phyloP scores from a whole-genome alignment of 73 alveolate species.

The Paraurostyla sp. region DNA sequence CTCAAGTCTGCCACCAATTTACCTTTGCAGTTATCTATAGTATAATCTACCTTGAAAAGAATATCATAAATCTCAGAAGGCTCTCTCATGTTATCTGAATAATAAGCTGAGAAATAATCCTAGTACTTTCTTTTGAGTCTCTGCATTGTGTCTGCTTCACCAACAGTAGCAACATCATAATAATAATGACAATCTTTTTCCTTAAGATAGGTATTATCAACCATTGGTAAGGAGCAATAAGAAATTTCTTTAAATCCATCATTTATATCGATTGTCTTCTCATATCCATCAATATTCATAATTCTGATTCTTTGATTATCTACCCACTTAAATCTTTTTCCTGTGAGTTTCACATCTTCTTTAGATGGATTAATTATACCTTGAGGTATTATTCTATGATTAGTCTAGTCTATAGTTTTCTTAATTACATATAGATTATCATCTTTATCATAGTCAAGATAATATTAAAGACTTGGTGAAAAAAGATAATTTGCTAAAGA shows the following conservation, averaged over 20 bases:
- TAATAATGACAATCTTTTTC: conserved; percentile 31
- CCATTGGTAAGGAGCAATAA: conserved; percentile 40
- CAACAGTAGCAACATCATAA: background rate
- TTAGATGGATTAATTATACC: conserved; percentile 47
- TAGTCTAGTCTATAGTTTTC: conserved; percentile 6
- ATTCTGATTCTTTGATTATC: conserved; percentile 5
- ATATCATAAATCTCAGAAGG: conserved; percentile 13
- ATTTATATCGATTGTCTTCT: conserved; percentile 44
- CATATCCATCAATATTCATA: conserved; percentile 43
- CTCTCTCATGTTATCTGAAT: background rate
- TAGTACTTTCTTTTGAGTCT: conserved; percentile 35
- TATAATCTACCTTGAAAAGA: conserved; percentile 38
- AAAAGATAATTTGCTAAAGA: conserved; percentile 30
- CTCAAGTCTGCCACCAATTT: conserved; percentile 55
- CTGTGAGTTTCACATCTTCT: conserved; percentile 8
- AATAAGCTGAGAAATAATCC: conserved; percentile 37
- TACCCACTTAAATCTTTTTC: conserved; percentile 27
- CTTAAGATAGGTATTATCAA: background rate
- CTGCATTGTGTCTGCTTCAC: background rate
- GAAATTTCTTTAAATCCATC: conserved; percentile 39
- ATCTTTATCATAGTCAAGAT: conserved; percentile 41
- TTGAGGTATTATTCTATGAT: background rate
- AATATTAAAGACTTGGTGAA: conserved; percentile 23
- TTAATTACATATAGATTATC: conserved; percentile 45
- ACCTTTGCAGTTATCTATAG: conserved; percentile 40